Evolutionary conservation across 345 rosid genomes (phyloP).

Genomic region (Eucalyptus marginata): DNA sequence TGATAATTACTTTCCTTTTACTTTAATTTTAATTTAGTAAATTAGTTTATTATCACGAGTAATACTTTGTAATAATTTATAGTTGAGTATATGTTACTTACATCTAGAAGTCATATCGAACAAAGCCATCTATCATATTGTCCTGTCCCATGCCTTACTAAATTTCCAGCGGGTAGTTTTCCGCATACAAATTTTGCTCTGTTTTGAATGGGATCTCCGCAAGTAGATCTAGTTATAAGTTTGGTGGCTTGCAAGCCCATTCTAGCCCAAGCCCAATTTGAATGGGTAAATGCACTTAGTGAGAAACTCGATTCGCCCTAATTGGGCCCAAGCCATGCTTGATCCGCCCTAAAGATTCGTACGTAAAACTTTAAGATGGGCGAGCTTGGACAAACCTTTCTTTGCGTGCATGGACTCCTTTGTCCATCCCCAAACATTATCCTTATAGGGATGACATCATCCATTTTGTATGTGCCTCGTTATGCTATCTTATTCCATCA

Average conservation of each 20-base stretch:
- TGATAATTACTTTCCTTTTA: neutral
- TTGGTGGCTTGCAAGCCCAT: neutral
- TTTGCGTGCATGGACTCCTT: neutral
- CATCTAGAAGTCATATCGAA: neutral
- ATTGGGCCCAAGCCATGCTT: neutral
- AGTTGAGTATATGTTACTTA: neutral
- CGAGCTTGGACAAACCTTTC: neutral
- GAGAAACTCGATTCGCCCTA: neutral
- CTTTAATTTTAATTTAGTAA: neutral
- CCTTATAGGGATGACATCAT: neutral
- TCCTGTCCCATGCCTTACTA: neutral
- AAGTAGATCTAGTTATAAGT: neutral
- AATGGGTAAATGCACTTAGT: neutral
- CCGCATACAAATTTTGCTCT: neutral
- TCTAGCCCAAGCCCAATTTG: neutral
- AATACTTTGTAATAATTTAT: neutral
- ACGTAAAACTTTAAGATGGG: neutral
- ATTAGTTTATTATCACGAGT: neutral
- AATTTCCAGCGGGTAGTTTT: neutral
- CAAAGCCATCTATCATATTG: neutral
- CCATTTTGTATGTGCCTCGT: neutral
- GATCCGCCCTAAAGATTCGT: neutral
- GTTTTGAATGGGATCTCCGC: neutral
- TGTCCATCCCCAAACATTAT: no score
- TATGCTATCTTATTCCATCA: neutral